These are phyloP conservation scores for Aspergillus bridgeri DNA, from an alignment of 495 filamentous ascomycete genomes.

Conservation along the genomic window DNA sequence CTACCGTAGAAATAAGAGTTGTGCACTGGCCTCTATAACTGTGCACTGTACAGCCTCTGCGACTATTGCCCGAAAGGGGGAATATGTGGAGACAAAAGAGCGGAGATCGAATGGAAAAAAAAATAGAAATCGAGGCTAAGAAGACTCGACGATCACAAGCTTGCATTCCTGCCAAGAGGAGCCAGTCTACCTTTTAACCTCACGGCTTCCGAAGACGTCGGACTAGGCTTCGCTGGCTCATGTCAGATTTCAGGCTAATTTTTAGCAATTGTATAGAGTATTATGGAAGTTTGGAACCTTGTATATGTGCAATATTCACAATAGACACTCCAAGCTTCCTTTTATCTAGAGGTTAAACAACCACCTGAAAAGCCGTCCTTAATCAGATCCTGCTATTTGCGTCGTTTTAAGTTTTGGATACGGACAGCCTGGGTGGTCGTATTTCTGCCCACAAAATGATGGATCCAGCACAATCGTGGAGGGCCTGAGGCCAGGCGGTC, in stretches of 20 bases:
- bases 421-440: too few species aligned
- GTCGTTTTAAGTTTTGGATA: too few species aligned
- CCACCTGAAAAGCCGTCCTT: too few species aligned
- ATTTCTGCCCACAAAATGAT: too few species aligned
- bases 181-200: not conserved
- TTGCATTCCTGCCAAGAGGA: not conserved
- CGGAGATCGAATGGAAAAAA: not conserved
- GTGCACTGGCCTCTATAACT: not conserved
- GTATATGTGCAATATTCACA: too few species aligned
- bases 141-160: not conserved
- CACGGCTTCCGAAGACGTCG: slow-evolving; percentile 7
- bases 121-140: not conserved
- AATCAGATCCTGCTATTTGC: too few species aligned
- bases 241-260: not conserved
- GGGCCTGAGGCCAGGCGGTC: too few species aligned
- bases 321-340: too few species aligned
- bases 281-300: too few species aligned
- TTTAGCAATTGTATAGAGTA: too few species aligned
- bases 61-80: not conserved
- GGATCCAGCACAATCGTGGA: too few species aligned
- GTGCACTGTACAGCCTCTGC: not conserved
- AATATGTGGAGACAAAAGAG: not conserved
- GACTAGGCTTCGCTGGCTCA: not conserved
- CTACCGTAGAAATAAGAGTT: not conserved
- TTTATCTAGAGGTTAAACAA: too few species aligned